Base-by-base conservation (phyloP, 1,284 basidiomycete genomes). In the Fomitopsis pinicola region DNA sequence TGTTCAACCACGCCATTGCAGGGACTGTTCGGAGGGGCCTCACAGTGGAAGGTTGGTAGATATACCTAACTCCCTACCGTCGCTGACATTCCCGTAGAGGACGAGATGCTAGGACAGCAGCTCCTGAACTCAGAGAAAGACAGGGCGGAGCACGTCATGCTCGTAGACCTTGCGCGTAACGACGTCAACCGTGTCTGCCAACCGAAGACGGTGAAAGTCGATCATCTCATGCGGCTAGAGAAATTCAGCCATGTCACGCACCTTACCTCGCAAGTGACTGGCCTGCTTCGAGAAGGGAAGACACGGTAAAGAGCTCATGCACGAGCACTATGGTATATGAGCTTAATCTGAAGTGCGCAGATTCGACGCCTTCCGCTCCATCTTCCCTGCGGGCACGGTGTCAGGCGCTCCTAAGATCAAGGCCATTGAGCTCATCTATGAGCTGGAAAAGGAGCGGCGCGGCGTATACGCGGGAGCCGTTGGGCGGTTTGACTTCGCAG, bases 371-470 rank as follows among this genome's bases (percentile, higher is more conserved):
- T 97, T 99, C 81, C 88, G 97, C 26, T 98, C 96, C 50, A 99
- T 99, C 69, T 99, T 99, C 81, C 97, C 97, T 0, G 97, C 97
- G 5, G 97, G 97, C 0, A 99, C 97, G 2, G 97, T 99, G n/a
- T 97, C 95, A 0, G 97, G 97, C 15, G 97, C 97, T 35, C 97
- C 97, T 1, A 99, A 99, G 78, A 95, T 99, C 76, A 97, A 97
- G 73, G 97, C 97, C 1, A 95, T 99, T 67, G 95, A 99, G 74
- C 88, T 99, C 40, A 81, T 99, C 44, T 89, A 88, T 14, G 88
- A 88, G 19, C 78, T 98, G 52, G 97, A 99, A 74, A 82, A 89
- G 71, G 95, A 98, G 75, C 86, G 89, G 55, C 84, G 97, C 42
- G 97, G 97, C 28, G 91, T 98, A 7, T 99, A 99, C 70, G 97